These are phyloP conservation scores for Leptomonas seymouri DNA, from an alignment of 208 protist species.

Conservation along the genomic window DNA sequence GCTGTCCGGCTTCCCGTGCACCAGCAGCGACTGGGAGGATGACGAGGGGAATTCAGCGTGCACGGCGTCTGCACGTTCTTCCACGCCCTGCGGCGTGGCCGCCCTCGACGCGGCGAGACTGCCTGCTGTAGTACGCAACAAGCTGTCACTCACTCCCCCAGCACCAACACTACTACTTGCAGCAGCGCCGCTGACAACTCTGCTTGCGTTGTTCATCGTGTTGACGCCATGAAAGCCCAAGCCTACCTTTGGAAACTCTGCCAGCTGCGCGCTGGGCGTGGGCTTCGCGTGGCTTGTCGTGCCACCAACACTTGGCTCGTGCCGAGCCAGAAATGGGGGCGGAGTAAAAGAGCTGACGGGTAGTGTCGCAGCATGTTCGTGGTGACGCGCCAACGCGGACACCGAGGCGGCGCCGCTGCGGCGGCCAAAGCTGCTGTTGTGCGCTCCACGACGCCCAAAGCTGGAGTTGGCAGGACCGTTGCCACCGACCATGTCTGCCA, in stretches of 20 bases:
- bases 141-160: background rate
- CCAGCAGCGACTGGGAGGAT: background rate
- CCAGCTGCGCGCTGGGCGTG: slow-evolving; percentile 7
- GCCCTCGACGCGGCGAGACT: background rate
- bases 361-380: background rate
- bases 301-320: slow-evolving; percentile 4
- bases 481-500: slow-evolving; percentile 28
- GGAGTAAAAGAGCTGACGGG: slow-evolving; percentile 4
- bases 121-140: background rate
- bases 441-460: slow-evolving; percentile 30
- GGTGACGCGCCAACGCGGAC: slow-evolving; percentile 11
- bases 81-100: background rate
- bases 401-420: slow-evolving; percentile 8
- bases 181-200: background rate
- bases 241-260: slow-evolving; percentile 12
- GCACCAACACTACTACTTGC: background rate
- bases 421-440: slow-evolving; percentile 25
- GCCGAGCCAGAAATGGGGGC: slow-evolving; percentile 20
- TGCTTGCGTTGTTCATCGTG: background rate
- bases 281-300: slow-evolving; percentile 14
- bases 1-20: background rate
- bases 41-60: background rate
- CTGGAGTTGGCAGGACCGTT: slow-evolving; percentile 30
- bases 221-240: background rate
- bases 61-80: background rate